Conservation (phyloP, 2,329 filamentous ascomycete species). For the Fusarium dlaminii region DNA sequence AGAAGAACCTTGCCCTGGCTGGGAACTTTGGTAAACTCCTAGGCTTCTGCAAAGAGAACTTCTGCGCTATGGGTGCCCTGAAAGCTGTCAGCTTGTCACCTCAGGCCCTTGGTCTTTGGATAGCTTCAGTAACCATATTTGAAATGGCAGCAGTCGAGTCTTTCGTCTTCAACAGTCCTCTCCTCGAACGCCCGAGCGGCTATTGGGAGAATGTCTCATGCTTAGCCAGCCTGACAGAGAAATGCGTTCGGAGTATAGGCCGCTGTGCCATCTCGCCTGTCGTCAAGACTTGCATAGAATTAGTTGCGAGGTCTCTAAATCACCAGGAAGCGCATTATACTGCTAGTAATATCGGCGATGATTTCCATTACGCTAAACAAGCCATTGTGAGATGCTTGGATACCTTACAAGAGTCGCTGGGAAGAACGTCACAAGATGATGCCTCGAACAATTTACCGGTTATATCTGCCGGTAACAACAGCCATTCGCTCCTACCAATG, state of each 20-base stretch:
- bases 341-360: fast-evolving
- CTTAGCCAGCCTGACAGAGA: not conserved
- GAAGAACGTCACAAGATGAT: fast-evolving
- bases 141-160: not conserved
- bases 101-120: not conserved
- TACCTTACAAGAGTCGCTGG: not conserved
- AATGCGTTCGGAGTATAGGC: not conserved
- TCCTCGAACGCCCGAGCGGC: not conserved
- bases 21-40: not conserved
- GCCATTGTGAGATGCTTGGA: not conserved
- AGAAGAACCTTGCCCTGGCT: fast-evolving
- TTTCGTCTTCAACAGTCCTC: too few relatives aligned
- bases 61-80: fast-evolving
- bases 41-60: not conserved
- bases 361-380: not conserved
- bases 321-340: not conserved
- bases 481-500: fast-evolving
- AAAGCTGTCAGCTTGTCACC: not conserved
- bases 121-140: not conserved
- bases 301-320: fast-evolving
- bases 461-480: fast-evolving
- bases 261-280: not conserved
- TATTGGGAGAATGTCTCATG: not conserved
- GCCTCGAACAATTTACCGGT: too few relatives aligned
- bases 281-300: not conserved